phyloP scores from a whole-genome alignment of 768 basidiomycete genomes.

The Hericium coralloides region DNA sequence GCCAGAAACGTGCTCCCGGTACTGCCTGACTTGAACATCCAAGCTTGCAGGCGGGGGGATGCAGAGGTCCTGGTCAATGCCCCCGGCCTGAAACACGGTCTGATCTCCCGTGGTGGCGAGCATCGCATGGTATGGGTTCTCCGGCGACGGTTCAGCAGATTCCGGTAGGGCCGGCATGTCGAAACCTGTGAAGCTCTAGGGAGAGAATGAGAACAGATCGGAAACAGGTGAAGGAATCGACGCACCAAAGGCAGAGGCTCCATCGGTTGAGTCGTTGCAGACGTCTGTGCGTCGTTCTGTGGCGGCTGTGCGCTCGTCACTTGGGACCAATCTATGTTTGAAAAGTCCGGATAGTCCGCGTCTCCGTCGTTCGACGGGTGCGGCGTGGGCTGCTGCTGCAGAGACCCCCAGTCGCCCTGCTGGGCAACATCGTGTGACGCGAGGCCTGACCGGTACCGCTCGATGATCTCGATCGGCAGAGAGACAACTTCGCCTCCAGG shows the following conservation, averaged over 20 bases:
- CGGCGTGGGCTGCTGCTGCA: no score
- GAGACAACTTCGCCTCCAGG: background rate
- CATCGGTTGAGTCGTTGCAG: background rate
- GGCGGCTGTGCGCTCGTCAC: no score
- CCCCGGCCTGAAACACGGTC: background rate
- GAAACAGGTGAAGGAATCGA: background rate
- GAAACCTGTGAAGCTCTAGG: background rate
- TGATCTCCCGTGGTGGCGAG: background rate
- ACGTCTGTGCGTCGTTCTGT: background rate
- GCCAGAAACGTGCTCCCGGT: background rate
- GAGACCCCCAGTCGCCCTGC: no score
- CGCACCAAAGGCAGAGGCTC: background rate
- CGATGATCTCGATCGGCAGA: background rate
- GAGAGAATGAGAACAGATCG: background rate
- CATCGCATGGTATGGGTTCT: background rate
- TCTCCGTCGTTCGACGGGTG: no score
- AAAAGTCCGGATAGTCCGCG: no score
- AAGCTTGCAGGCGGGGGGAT: background rate
- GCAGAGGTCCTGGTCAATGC: background rate
- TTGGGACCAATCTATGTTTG: no score
- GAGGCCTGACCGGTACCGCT: no score
- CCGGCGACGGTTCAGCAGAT: background rate
- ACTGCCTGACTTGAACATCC: background rate
- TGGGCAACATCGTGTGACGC: no score
- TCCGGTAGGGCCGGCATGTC: background rate